Conservation (phyloP, 768 basidiomycete species). For the Boletus pseudopeckii region DNA sequence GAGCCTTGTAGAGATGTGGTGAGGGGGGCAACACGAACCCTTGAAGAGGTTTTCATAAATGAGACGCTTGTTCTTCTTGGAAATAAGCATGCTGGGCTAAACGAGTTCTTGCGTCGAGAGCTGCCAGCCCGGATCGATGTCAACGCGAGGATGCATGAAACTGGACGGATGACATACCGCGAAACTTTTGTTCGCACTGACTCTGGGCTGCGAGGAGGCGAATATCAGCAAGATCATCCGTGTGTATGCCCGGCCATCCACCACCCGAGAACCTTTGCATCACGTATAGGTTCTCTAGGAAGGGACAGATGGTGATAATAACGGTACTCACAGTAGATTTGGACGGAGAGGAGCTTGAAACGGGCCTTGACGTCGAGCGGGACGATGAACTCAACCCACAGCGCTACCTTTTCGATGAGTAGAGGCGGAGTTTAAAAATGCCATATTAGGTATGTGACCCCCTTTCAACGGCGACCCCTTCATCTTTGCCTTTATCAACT, state of each 20-base stretch:
- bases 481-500: neutral
- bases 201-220: slow-evolving; percentile 27
- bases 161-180: slow-evolving; percentile 32
- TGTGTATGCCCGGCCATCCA: slow-evolving; percentile 31
- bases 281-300: slow-evolving; percentile 2
- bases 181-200: slow-evolving; percentile 33
- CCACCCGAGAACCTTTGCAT: slow-evolving; percentile 10
- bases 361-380: slow-evolving; percentile 38
- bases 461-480: neutral
- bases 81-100: slow-evolving; percentile 83
- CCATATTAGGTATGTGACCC: slow-evolving; percentile 14
- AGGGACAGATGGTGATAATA: neutral
- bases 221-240: slow-evolving; percentile 32
- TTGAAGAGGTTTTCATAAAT: slow-evolving; percentile 99
- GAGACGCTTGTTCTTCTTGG: slow-evolving; percentile 88
- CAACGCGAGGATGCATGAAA: neutral
- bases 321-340: slow-evolving; percentile 23
- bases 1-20: neutral
- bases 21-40: slow-evolving; percentile 50
- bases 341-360: slow-evolving; percentile 23
- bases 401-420: slow-evolving; percentile 3
- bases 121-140: slow-evolving; percentile 13
- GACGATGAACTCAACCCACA: slow-evolving; percentile 25
- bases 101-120: slow-evolving; percentile 28
- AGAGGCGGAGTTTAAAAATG: slow-evolving; percentile 23